Evolutionary conservation across 805 yeast species (phyloP).

Genomic region (Saturnispora halmiae): DNA sequence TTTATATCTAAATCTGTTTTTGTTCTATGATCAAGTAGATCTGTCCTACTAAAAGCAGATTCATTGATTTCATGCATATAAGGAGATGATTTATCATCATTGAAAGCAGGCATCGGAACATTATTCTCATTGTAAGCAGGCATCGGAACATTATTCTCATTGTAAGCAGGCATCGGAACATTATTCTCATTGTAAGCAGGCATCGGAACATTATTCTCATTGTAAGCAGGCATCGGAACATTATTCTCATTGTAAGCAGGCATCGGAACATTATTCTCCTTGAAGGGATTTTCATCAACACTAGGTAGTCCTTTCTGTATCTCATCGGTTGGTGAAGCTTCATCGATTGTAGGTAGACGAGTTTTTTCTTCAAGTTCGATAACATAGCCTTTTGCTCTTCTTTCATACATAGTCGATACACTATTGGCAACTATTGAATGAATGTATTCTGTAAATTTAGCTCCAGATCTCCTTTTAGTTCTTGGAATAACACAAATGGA

Average conservation of each 20-base stretch:
- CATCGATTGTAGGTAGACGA: slow-evolving; percentile 13
- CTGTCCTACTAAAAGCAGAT: slow-evolving; percentile 4
- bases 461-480: slow-evolving; percentile 8
- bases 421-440: slow-evolving; percentile 22
- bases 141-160: too few relatives aligned
- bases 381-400: slow-evolving; percentile 8
- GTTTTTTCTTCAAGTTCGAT: slow-evolving; percentile 17
- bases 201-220: too few relatives aligned
- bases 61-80: neutral
- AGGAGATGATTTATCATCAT: neutral
- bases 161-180: too few relatives aligned
- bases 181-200: too few relatives aligned
- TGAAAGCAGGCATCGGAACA: too few relatives aligned
- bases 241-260: too few relatives aligned
- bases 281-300: too few relatives aligned
- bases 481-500: slow-evolving; percentile 18
- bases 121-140: too few relatives aligned
- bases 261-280: too few relatives aligned
- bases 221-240: too few relatives aligned
- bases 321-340: neutral
- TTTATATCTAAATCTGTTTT: too few relatives aligned
- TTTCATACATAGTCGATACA: slow-evolving; percentile 22
- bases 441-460: slow-evolving; percentile 19
- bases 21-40: neutral
- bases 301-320: neutral